A percentile compares a stretch with the other conserved stretches of the same genome.
Evolutionary conservation across 208 protist genomes (phyloP).

Genomic region (Herpetomonas tarakana): DNA sequence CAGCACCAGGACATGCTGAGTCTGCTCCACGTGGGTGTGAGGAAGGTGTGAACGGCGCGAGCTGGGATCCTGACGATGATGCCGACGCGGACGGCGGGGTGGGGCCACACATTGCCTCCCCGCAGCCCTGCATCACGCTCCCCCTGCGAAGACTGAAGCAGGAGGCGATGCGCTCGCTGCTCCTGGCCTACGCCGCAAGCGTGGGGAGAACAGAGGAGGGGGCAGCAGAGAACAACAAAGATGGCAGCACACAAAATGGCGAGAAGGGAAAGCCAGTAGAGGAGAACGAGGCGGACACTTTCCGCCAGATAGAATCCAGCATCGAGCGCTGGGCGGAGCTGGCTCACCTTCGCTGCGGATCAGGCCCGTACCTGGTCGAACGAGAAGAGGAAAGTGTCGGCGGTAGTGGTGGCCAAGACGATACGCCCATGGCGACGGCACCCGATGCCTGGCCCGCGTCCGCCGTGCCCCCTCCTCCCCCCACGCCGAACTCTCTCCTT

Average conservation of each 20-base stretch:
- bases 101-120: neutral
- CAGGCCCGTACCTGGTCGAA: neutral
- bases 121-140: constrained; percentile 3
- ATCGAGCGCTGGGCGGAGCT: neutral
- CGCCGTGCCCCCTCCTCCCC: neutral
- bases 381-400: too few relatives aligned
- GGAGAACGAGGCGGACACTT: neutral
- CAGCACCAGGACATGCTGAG: neutral
- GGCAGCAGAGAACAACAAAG: too few relatives aligned
- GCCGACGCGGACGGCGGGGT: neutral
- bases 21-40: neutral
- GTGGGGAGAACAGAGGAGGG: neutral
- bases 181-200: neutral
- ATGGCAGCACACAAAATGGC: too few relatives aligned
- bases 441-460: neutral
- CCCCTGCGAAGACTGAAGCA: neutral
- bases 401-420: neutral
- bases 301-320: neutral
- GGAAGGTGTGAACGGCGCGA: neutral
- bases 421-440: neutral
- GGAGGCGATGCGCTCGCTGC: neutral
- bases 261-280: too few relatives aligned
- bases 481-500: neutral
- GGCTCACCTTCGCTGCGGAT: neutral
- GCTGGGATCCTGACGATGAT: neutral